Evolutionary conservation across 306 rosid species (phyloP).

Genomic region (Mimosa bimucronata): DNA sequence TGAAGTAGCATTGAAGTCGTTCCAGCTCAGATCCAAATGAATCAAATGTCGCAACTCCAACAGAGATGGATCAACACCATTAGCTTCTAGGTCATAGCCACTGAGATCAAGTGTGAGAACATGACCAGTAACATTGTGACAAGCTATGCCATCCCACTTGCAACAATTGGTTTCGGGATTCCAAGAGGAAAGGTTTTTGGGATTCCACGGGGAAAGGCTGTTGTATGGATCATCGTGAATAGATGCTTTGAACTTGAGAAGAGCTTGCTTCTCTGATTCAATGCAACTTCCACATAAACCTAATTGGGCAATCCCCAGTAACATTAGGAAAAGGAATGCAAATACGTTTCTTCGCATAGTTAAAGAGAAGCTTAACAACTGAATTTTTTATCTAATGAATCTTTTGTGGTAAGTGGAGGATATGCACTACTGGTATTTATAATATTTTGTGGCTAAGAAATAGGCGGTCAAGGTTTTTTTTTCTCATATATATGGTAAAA

Average conservation of each 20-base stretch:
- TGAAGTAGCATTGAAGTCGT: not conserved
- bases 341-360: not conserved
- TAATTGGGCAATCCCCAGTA: not conserved
- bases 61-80: not conserved
- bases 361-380: not conserved
- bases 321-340: not conserved
- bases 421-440: not conserved
- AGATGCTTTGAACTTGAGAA: not conserved
- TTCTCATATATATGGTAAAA: too few relatives aligned
- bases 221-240: not conserved
- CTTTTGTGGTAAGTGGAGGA: not conserved
- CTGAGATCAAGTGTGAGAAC: not conserved
- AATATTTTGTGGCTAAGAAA: not conserved
- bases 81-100: not conserved
- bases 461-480: not conserved
- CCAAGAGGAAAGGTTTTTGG: too few relatives aligned
- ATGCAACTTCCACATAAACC: not conserved
- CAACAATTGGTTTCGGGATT: not conserved
- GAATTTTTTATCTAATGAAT: not conserved
- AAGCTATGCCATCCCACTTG: not conserved
- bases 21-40: not conserved
- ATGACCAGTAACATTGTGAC: not conserved
- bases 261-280: constrained; percentile 3
- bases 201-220: not conserved
- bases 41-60: not conserved